Conservation (phyloP, 2,329 filamentous ascomycete genomes). For the Colletotrichum sp. region DNA sequence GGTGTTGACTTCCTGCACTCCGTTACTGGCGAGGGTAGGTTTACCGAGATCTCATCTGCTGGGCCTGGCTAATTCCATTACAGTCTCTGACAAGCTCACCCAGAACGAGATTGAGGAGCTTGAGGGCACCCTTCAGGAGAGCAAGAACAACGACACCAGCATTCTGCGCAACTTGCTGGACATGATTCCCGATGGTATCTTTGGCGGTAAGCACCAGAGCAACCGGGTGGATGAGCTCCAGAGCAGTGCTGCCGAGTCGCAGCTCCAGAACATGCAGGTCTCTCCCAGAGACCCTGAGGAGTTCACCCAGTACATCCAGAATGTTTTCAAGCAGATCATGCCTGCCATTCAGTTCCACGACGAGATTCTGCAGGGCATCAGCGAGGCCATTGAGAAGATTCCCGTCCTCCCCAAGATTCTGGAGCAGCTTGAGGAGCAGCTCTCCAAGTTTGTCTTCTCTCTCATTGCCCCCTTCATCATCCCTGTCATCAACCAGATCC, state of each 20-base stretch:
- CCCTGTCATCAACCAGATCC: conserved; percentile 85
- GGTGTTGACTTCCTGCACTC: conserved; percentile 94
- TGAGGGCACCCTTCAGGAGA: conserved; percentile 78
- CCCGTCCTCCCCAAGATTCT: conserved; percentile 84
- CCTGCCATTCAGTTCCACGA: conserved; percentile 93
- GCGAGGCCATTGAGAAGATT: conserved; percentile 80
- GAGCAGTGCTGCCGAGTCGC: conserved; percentile 73
- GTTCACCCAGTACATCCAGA: conserved; percentile 77
- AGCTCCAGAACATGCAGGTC: conserved; percentile 76
- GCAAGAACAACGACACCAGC: conserved; percentile 70
- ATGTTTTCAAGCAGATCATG: conserved; percentile 81
- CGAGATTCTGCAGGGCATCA: conserved; percentile 81
- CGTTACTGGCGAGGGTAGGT: conserved; percentile 73
- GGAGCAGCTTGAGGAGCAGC: conserved; percentile 85
- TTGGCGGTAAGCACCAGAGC: conserved; percentile 77
- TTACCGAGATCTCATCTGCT: conserved; percentile 10
- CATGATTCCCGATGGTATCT: conserved; percentile 81
- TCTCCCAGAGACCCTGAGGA: conserved; percentile 83
- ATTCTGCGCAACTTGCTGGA: conserved; percentile 79
- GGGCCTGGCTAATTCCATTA: conserved; percentile 18
- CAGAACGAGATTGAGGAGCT: conserved; percentile 91
- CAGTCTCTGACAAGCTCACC: conserved; percentile 85
- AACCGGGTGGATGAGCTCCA: conserved; percentile 81
- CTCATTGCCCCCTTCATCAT: conserved; percentile 87
- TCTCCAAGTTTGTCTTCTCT: conserved; percentile 91